Conservation (phyloP, 2,329 filamentous ascomycete species). For the Penicillium sp. region DNA sequence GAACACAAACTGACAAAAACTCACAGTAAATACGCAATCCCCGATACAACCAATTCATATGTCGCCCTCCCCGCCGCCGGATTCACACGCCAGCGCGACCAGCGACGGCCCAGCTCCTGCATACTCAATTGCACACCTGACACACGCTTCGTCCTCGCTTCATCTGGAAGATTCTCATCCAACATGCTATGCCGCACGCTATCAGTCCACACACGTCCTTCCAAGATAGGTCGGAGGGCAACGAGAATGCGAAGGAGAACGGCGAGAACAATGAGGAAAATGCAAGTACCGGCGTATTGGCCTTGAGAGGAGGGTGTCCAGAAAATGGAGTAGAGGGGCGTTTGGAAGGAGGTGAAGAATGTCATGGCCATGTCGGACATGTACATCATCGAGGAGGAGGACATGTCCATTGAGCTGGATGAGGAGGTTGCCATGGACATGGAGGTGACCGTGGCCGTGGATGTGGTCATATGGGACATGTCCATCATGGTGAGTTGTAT, state of each 20-base stretch:
- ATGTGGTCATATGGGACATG: constrained; percentile 24
- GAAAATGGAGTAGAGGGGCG: constrained; percentile 66
- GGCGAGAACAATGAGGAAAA: constrained; percentile 81
- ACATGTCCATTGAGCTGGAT: constrained; percentile 18
- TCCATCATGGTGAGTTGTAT: constrained; percentile 19
- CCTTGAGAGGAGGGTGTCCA: constrained; percentile 75
- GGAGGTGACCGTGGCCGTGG: constrained; percentile 19
- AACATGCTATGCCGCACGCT: constrained; percentile 17
- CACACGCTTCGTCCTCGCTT: constrained; percentile 4
- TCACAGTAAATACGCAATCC: constrained; percentile 81
- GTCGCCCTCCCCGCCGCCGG: constrained; percentile 76
- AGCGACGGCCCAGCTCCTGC: constrained; percentile 28
- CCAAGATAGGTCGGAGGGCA: constrained; percentile 65
- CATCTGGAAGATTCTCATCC: constrained; percentile 9
- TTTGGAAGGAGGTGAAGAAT: constrained; percentile 62
- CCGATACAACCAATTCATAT: constrained; percentile 72
- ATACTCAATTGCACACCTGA: constrained; percentile 20
- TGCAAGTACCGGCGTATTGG: constrained; percentile 83
- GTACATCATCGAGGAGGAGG: constrained; percentile 23
- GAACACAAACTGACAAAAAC: constrained; percentile 44
- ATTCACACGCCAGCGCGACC: constrained; percentile 69
- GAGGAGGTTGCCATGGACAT: constrained; percentile 19
- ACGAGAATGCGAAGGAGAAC: constrained; percentile 71
- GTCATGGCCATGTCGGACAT: constrained; percentile 35
- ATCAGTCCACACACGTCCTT: constrained; percentile 42